Evolutionary conservation across 1,284 basidiomycete species (phyloP).

Genomic region (Vanrija humicola): DNA sequence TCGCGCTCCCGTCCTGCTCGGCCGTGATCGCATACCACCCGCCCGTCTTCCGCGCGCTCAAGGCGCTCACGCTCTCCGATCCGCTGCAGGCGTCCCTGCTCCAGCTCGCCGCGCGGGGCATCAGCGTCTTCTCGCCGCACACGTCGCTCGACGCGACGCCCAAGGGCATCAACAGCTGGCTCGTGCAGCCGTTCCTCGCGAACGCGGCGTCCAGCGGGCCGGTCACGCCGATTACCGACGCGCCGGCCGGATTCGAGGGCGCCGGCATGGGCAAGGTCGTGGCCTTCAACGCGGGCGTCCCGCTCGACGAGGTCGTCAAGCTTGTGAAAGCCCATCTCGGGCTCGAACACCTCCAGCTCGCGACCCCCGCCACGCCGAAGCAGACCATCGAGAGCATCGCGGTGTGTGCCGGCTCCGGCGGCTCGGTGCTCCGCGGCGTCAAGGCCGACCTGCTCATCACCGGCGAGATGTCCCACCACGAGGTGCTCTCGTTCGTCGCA

Average conservation of each 20-base stretch:
- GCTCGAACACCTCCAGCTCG: slow-evolving; percentile 71
- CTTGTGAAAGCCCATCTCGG: slow-evolving; percentile 67
- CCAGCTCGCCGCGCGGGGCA: slow-evolving; percentile 69
- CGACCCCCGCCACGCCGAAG: slow-evolving; percentile 50
- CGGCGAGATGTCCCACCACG: slow-evolving; percentile 88
- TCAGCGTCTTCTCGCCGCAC: slow-evolving; percentile 84
- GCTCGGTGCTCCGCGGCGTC: slow-evolving; percentile 63
- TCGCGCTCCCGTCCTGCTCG: slow-evolving; percentile 59
- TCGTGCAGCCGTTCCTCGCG: slow-evolving; percentile 37
- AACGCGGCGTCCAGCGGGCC: slow-evolving; percentile 20
- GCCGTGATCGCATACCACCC: slow-evolving; percentile 82
- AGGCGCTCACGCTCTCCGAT: slow-evolving; percentile 70
- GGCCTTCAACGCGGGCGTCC: slow-evolving; percentile 49
- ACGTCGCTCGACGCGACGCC: slow-evolving; percentile 75
- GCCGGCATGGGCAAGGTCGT: slow-evolving; percentile 68
- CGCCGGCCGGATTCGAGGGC: slow-evolving; percentile 45
- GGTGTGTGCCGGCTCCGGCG: slow-evolving; percentile 71
- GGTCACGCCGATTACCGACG: slow-evolving; percentile 17
- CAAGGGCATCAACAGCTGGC: slow-evolving; percentile 79
- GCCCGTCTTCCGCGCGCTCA: slow-evolving; percentile 69
- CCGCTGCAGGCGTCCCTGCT: slow-evolving; percentile 77
- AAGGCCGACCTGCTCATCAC: slow-evolving; percentile 79
- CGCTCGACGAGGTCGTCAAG: slow-evolving; percentile 57
- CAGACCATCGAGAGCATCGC: slow-evolving; percentile 54
- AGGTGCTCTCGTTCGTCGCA: slow-evolving; percentile 71